These are phyloP conservation scores for Tolypocladium endophyticum DNA, from an alignment of 2,329 filamentous ascomycete species.

Conservation along the genomic window DNA sequence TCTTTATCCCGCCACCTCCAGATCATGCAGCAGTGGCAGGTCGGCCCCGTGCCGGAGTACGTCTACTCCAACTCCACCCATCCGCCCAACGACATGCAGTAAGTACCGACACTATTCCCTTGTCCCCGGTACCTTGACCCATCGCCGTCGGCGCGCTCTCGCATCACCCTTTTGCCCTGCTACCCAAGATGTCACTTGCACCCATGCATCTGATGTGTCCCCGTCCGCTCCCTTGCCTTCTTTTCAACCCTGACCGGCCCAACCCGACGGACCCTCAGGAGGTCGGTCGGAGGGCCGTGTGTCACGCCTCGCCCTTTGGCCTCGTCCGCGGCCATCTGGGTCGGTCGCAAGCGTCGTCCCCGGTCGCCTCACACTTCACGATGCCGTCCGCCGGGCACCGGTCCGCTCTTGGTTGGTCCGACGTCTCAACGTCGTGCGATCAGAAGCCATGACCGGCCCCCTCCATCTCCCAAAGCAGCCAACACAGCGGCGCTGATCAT, in stretches of 20 bases:
- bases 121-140: constrained; percentile 18
- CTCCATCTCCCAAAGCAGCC: constrained; percentile 1
- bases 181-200: constrained; percentile 2
- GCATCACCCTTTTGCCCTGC: neutral
- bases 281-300: constrained; percentile 4
- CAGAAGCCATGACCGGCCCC: constrained; percentile 13
- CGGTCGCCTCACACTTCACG: neutral
- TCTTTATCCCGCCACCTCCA: constrained; percentile 17
- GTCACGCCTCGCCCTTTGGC: constrained; percentile 11
- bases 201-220: constrained; percentile 1
- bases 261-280: neutral
- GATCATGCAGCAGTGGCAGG: constrained; percentile 53
- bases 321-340: neutral
- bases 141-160: neutral
- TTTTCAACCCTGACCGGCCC: neutral
- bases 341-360: constrained; percentile 5
- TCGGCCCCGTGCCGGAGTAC: constrained; percentile 50
- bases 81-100: constrained; percentile 47
- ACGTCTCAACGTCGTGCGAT: constrained; percentile 8
- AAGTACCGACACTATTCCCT: constrained; percentile 32
- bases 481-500: constrained; percentile 17
- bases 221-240: neutral
- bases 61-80: constrained; percentile 44
- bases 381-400: constrained; percentile 4
- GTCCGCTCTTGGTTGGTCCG: constrained; percentile 4